Base-by-base conservation (phyloP, 1,284 basidiomycete species). In the Austroboletus olivaceoglutinosus region DNA sequence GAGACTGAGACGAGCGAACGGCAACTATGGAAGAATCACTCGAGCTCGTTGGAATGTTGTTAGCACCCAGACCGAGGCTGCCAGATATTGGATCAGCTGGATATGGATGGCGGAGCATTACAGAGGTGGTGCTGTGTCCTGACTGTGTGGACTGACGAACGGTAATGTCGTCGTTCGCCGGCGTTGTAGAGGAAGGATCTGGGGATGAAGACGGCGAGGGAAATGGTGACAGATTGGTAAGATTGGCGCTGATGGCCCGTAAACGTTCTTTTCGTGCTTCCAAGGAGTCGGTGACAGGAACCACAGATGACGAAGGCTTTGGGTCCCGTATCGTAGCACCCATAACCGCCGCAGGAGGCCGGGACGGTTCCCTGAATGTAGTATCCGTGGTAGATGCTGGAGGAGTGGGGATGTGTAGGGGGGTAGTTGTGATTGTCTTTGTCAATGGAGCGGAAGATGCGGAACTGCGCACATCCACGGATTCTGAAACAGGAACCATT, bases 161-260 rank as follows among this genome's bases (percentile, higher is more conserved):
- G 15, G 18, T 18, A 25, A n/a, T 10, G 13, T 45, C 40, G 5
- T 40, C 40, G 23, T 31, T 50, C 19, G 36, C 22, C 41, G 13
- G 45, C 31, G 27, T 12, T 15, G 42, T 16, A 15, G 46, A 31
- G 8, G 41, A 42, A 43, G 27, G 29, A n/a, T 22, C 46, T 21
- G 42, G 50, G 4, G 58, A 54, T 4, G 52, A 39, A 12, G 55
- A 42, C 31, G 37, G n/a, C 8, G 22, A 44, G 8, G 36, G 48
- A 33, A 39, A 47, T 3, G 54, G 47, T 10, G 42, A 42, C 19
- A 63, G 12, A 27, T 48, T 47, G 3, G 48, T 49, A 27, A 65
- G 57, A 36, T 36, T 56, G 18, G 49, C 30, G 15, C 44, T 54
- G 21, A 64, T 60, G n/a, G 51, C 48, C 29, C 53, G 52, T 30